phyloP scores from a whole-genome alignment of 2,329 filamentous ascomycete genomes.

The Botrytis hyacinthi region DNA sequence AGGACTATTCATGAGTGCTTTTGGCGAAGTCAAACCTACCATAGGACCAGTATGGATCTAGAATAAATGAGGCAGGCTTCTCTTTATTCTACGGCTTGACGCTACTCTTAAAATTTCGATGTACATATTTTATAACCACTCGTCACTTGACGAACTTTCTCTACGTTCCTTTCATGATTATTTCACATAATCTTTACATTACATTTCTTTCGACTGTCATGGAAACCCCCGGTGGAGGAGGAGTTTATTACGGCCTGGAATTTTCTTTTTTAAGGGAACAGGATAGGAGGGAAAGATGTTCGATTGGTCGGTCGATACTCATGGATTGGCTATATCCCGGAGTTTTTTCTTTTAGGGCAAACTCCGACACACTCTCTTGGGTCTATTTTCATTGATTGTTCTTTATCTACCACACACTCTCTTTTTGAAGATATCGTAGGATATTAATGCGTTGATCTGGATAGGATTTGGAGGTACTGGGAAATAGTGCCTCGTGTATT shows the following conservation, averaged over 20 bases:
- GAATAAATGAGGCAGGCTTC: conserved; percentile 30
- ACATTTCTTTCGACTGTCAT: neutral
- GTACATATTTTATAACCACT: conserved; percentile 15
- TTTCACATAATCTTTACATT: conserved; percentile 18
- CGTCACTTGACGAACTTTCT: conserved; percentile 19
- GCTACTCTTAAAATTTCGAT: conserved; percentile 5
- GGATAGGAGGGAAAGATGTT: conserved; percentile 8
- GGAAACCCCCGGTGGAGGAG: neutral
- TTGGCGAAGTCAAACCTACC: conserved; percentile 31
- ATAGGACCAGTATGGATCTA: conserved; percentile 38
- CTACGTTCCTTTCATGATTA: conserved; percentile 19
- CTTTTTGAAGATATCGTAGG: neutral
- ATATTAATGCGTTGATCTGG: conserved; percentile 4
- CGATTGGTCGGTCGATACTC: conserved; percentile 9
- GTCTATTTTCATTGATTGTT: conserved; percentile 6
- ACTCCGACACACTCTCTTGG: conserved; percentile 14
- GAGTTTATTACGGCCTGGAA: conserved; percentile 17
- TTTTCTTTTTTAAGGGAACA: neutral
- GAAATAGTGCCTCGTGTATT: conserved; percentile 8
- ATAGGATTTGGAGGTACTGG: neutral
- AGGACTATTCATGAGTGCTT: conserved; percentile 47
- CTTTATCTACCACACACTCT: neutral
- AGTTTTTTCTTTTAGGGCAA: conserved; percentile 10
- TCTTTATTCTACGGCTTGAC: conserved; percentile 2
- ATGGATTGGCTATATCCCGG: conserved; percentile 18